These are phyloP conservation scores for Crithidia sp. DNA, from an alignment of 208 protist species.

Conservation along the genomic window DNA sequence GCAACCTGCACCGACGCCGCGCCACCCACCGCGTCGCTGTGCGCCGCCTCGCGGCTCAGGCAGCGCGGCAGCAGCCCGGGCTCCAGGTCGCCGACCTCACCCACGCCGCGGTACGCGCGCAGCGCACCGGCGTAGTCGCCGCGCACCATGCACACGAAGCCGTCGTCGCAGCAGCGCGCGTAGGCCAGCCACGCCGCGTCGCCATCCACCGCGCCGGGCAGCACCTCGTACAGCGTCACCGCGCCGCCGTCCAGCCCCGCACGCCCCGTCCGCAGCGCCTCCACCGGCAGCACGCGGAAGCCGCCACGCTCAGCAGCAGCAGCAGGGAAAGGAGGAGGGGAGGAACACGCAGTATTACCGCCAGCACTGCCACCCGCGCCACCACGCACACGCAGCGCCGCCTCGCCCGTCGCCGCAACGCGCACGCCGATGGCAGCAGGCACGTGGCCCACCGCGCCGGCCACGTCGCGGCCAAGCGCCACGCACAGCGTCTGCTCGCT, in stretches of 20 bases:
- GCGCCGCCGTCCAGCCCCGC: conserved; percentile 15
- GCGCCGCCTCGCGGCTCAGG: conserved; percentile 23
- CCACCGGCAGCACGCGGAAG: conserved; percentile 40
- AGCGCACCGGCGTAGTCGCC: conserved; percentile 49
- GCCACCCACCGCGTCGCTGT: conserved; percentile 9
- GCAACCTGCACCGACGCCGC: conserved; percentile 23
- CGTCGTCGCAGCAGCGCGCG: conserved; percentile 29
- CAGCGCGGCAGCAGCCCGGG: conserved; percentile 18
- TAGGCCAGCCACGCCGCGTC: conserved; percentile 37
- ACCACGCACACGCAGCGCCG: conserved; percentile 38
- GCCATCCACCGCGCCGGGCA: conserved; percentile 17
- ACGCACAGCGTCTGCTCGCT: conserved; percentile 29
- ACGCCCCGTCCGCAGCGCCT: conserved; percentile 26
- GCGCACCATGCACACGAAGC: conserved; percentile 45
- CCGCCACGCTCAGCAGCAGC: neutral
- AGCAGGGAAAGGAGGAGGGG: too few relatives aligned
- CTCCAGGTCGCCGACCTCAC: conserved; percentile 26
- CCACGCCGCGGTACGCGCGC: conserved; percentile 29
- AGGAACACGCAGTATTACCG: neutral
- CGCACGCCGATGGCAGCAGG: conserved; percentile 27
- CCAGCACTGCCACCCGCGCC: neutral
- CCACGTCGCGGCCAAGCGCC: too few relatives aligned
- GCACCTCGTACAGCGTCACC: conserved; percentile 41
- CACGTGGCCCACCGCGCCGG: conserved; percentile 31
- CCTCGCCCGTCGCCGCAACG: conserved; percentile 47